Evolutionary conservation across 345 rosid species (phyloP).

Genomic region (Corchorus olitorius): DNA sequence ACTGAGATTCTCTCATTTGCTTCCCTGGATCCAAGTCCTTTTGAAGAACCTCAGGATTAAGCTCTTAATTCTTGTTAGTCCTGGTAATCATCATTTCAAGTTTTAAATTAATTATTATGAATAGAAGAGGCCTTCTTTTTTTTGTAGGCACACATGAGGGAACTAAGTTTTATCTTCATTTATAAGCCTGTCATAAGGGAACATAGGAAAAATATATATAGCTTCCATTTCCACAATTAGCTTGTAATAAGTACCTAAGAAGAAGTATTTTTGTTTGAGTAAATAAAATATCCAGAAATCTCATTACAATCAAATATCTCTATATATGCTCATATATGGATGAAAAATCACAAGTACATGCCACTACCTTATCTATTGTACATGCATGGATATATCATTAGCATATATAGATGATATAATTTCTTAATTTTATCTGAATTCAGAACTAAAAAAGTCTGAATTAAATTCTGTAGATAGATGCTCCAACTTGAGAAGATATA

Average conservation of each 20-base stretch:
- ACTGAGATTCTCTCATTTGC: not conserved
- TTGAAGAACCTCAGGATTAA: constrained; percentile 4
- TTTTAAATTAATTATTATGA: not conserved
- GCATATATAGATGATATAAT: no score
- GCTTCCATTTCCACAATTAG: not conserved
- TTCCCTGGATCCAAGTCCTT: constrained; percentile 19
- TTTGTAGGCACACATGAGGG: not conserved
- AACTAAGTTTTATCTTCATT: not conserved
- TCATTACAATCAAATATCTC: no score
- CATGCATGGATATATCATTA: no score
- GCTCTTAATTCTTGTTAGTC: not conserved
- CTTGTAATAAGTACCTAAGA: not conserved
- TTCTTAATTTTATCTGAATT: no score
- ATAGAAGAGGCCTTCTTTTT: not conserved
- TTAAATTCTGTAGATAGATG: no score
- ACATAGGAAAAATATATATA: not conserved
- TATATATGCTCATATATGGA: no score
- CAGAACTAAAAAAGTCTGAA: no score
- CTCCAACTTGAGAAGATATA: no score
- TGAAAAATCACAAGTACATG: no score
- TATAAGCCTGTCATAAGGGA: not conserved
- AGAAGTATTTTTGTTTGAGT: no score
- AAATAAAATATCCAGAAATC: no score
- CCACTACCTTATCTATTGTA: no score
- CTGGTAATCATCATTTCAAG: not conserved